Base-by-base conservation (phyloP, 2,329 filamentous ascomycete species). In the Ceratocystis albifundus region DNA sequence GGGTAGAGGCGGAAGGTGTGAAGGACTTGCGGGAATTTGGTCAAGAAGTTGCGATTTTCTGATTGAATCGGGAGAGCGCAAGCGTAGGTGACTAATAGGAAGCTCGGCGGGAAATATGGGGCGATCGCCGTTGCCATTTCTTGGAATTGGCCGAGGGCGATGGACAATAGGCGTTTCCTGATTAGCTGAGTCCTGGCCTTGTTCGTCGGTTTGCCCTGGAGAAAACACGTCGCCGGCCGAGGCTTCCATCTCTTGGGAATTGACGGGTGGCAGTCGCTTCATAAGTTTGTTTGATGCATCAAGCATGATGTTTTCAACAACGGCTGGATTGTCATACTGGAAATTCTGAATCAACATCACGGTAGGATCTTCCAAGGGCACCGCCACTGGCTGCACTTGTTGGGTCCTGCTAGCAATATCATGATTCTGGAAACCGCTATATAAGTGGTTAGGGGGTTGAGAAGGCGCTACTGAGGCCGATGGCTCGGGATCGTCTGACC, bases 321-420 rank as follows among this genome's bases (percentile, higher is more conserved):
- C 72, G 32, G 71, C 73, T 0, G 82, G 80, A 66, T 85, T 76
- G 65, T 84, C 75, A 69, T 83, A 84, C 45, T 81, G 76, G 65
- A 84, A 82, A 62, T 80, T 77, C 67, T 83, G 84, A 62, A 84
- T 73, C 65, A 83, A 79, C 78, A 84, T 79, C 59, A 84, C 77
- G 3, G 79, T 83, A 20, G 67, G 67, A 67, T 80, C 77, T 28
- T 79, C 64, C 41, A 61, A 8, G 6, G 67, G 30, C 48, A 68
- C 32, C 6, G 50, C 17, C 20, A 68, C 32, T 4, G 50, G 20
- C 64, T 48, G 44, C 28, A 30, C 20, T 44, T 65, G 22, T 59
- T 25, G 55, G 20, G 55, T 59, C 17, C 1, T 28, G 30, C 15
- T 30, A 57, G 17, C 55, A 59, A 8, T 15, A 20, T 8, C 32